These are phyloP conservation scores for Quillaja saponaria DNA, from an alignment of 306 rosid genomes.

Conservation along the genomic window DNA sequence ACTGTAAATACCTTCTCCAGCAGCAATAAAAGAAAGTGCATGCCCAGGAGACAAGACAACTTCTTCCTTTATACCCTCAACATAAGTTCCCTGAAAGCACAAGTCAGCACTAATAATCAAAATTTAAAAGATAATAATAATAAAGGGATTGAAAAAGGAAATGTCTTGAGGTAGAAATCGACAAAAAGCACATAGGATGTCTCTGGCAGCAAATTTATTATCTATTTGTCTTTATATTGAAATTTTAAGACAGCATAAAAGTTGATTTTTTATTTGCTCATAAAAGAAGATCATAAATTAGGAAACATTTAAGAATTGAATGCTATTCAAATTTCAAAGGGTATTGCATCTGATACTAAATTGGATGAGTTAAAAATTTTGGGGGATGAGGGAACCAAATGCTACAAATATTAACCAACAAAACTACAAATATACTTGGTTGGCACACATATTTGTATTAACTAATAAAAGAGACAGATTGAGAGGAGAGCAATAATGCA, in stretches of 20 bases:
- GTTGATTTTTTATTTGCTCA: constrained; percentile 12
- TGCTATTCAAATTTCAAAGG: constrained; percentile 3
- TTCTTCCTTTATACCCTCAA: constrained; percentile 99
- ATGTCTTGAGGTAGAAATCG: constrained; percentile 16
- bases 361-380: neutral
- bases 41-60: constrained; percentile 98
- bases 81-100: constrained; percentile 90
- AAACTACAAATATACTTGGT: constrained; percentile 1
- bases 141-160: too few relatives aligned
- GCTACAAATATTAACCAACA: neutral
- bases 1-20: constrained; percentile 84
- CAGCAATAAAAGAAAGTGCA: constrained; percentile 97
- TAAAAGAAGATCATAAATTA: neutral
- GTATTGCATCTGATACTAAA: constrained; percentile 1
- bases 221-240: constrained; percentile 15
- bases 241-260: constrained; percentile 14
- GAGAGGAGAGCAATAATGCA: neutral
- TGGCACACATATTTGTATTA: neutral
- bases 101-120: constrained; percentile 21
- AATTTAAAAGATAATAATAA: constrained; percentile 5
- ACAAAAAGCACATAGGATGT: constrained; percentile 8
- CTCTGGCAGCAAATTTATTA: constrained; percentile 4
- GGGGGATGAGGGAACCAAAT: neutral
- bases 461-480: constrained; percentile 17
- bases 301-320: constrained; percentile 8